These are phyloP conservation scores for Chaetomiaceae sp. DNA, from an alignment of 2,329 filamentous ascomycete species.

Conservation along the genomic window DNA sequence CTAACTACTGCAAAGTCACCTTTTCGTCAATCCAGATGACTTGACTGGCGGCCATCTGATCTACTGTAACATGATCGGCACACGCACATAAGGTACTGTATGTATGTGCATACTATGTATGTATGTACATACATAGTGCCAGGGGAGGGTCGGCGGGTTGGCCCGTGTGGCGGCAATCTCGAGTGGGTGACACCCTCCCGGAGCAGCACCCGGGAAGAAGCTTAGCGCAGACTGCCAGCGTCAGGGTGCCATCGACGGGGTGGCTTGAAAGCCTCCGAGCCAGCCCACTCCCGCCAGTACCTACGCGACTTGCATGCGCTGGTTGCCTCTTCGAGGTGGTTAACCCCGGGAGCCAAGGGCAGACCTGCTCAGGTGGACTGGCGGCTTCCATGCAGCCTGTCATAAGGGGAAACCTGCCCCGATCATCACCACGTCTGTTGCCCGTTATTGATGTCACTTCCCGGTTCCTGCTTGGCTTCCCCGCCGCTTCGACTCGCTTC, in stretches of 20 bases:
- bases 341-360: background rate
- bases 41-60: too few relatives aligned
- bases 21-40: too few relatives aligned
- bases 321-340: background rate
- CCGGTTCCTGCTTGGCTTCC: background rate
- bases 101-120: too few relatives aligned
- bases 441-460: conserved; percentile 9
- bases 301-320: background rate
- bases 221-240: conserved; percentile 2
- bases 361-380: background rate
- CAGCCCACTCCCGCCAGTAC: too few relatives aligned
- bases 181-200: background rate
- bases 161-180: background rate
- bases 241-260: background rate
- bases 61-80: too few relatives aligned
- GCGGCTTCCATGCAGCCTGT: conserved; percentile 1
- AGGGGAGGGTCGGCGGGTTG: background rate
- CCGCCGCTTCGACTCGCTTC: background rate
- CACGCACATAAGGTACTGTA: too few relatives aligned
- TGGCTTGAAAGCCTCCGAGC: background rate
- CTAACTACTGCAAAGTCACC: too few relatives aligned
- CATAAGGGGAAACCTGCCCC: conserved; percentile 11
- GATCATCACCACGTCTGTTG: conserved; percentile 4
- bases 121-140: too few relatives aligned
- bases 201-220: background rate